These are phyloP conservation scores for Penicillium turbatum DNA, from an alignment of 495 filamentous ascomycete genomes.

Conservation along the genomic window DNA sequence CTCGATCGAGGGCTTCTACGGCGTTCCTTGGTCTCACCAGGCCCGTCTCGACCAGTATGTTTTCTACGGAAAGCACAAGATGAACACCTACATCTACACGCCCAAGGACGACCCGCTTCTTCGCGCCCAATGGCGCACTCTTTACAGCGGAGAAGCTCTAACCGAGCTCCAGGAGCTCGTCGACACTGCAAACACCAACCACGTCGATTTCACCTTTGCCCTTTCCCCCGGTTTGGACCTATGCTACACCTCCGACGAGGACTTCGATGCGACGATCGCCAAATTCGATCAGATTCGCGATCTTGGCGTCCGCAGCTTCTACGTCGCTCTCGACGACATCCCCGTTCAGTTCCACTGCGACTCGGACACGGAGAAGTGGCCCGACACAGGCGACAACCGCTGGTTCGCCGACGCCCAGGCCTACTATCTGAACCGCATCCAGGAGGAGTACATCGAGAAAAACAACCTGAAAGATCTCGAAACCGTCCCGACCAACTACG, in stretches of 20 bases:
- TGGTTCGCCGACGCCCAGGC: slow-evolving; percentile 14
- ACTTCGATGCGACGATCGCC: slow-evolving; percentile 11
- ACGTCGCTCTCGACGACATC: slow-evolving; percentile 17
- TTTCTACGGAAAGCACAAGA: slow-evolving; percentile 17
- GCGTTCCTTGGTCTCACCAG: slow-evolving; percentile 16
- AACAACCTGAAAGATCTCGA: slow-evolving; percentile 13
- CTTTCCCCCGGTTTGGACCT: slow-evolving; percentile 13
- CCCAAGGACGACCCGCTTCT: slow-evolving; percentile 17
- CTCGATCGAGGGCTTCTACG: slow-evolving; percentile 19
- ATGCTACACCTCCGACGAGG: slow-evolving; percentile 10
- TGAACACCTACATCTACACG: slow-evolving; percentile 19
- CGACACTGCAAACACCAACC: slow-evolving; percentile 12
- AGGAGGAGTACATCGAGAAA: slow-evolving; percentile 8
- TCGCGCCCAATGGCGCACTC: slow-evolving; percentile 14
- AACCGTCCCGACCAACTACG: slow-evolving; percentile 16
- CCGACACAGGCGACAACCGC: neutral
- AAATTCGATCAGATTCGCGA: slow-evolving; percentile 14
- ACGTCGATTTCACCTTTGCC: slow-evolving; percentile 17
- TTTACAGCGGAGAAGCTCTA: slow-evolving; percentile 9
- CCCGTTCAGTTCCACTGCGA: slow-evolving; percentile 11
- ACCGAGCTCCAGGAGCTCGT: slow-evolving; percentile 13
- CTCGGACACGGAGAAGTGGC: slow-evolving; percentile 9
- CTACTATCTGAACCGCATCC: slow-evolving; percentile 16
- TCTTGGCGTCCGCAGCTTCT: slow-evolving; percentile 14
- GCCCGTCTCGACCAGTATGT: slow-evolving; percentile 15